Evolutionary conservation across 2,329 filamentous ascomycete species (phyloP).

Genomic region (Pyrenophora tritici-repentis): DNA sequence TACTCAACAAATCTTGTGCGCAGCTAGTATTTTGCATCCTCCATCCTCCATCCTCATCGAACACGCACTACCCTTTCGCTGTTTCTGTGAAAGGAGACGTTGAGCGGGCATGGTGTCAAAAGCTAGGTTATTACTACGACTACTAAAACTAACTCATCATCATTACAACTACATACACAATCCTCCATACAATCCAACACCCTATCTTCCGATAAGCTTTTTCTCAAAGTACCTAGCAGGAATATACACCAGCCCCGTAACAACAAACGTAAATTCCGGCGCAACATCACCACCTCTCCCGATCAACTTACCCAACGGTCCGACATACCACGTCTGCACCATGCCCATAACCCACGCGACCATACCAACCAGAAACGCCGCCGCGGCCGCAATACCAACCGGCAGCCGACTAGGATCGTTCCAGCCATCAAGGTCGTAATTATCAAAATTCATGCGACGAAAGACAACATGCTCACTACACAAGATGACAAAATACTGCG

Average conservation of each 20-base stretch:
- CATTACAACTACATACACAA: too few relatives aligned
- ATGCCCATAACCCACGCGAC: slow-evolving; percentile 61
- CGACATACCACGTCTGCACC: slow-evolving; percentile 62
- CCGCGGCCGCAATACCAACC: slow-evolving; percentile 48
- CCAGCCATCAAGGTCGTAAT: slow-evolving; percentile 54
- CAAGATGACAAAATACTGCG: slow-evolving; percentile 53
- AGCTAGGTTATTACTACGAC: too few relatives aligned
- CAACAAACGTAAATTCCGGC: slow-evolving; percentile 33
- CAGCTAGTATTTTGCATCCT: too few relatives aligned
- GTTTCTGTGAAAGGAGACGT: too few relatives aligned
- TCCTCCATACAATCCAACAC: too few relatives aligned
- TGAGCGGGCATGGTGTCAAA: too few relatives aligned
- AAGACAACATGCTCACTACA: slow-evolving; percentile 54
- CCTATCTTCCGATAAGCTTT: slow-evolving; percentile 29
- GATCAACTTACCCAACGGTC: slow-evolving; percentile 40
- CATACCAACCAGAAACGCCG: slow-evolving; percentile 48
- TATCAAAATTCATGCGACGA: slow-evolving; percentile 55
- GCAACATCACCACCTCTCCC: slow-evolving; percentile 34
- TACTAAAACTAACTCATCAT: too few relatives aligned
- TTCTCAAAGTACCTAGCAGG: slow-evolving; percentile 35
- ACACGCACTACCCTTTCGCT: too few relatives aligned
- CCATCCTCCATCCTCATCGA: too few relatives aligned
- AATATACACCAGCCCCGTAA: slow-evolving; percentile 37
- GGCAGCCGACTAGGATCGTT: slow-evolving; percentile 52
- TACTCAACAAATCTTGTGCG: too few relatives aligned